phyloP scores from a whole-genome alignment of 164 flowering plant genomes.

The Pachysandra terminalis region DNA sequence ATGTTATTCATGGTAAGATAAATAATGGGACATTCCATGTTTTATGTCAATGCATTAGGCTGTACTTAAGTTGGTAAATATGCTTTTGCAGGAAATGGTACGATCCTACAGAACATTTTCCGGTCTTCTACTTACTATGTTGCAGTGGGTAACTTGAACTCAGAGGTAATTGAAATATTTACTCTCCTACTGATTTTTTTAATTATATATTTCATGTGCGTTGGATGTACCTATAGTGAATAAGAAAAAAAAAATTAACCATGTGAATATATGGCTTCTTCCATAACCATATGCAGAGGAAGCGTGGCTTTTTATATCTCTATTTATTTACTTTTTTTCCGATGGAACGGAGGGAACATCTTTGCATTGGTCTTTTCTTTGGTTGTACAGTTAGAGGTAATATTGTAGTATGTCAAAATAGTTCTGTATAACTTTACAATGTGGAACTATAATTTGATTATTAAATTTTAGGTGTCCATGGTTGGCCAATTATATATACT shows the following conservation, averaged over 20 bases:
- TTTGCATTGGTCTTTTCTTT: background rate
- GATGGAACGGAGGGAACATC: no score
- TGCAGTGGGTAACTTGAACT: constrained; percentile 60
- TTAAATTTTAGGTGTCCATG: no score
- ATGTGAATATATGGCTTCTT: no score
- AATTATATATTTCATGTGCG: no score
- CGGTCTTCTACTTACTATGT: constrained; percentile 51
- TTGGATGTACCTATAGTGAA: no score
- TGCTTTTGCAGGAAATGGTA: constrained; percentile 55
- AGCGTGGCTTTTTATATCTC: no score
- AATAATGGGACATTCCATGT: background rate
- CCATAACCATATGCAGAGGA: no score
- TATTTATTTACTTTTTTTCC: no score
- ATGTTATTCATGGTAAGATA: constrained; percentile 55
- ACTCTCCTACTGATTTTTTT: background rate
- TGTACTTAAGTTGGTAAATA: background rate
- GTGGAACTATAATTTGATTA: background rate
- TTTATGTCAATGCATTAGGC: background rate
- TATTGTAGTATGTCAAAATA: background rate
- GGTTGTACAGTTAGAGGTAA: background rate
- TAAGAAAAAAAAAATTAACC: no score
- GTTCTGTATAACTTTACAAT: background rate
- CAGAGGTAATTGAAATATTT: constrained; percentile 39
- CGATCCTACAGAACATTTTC: constrained; percentile 41
- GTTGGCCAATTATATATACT: no score